phyloP scores from a whole-genome alignment of 352 stramenopile species.

The Phytophthora chlamydospora region DNA sequence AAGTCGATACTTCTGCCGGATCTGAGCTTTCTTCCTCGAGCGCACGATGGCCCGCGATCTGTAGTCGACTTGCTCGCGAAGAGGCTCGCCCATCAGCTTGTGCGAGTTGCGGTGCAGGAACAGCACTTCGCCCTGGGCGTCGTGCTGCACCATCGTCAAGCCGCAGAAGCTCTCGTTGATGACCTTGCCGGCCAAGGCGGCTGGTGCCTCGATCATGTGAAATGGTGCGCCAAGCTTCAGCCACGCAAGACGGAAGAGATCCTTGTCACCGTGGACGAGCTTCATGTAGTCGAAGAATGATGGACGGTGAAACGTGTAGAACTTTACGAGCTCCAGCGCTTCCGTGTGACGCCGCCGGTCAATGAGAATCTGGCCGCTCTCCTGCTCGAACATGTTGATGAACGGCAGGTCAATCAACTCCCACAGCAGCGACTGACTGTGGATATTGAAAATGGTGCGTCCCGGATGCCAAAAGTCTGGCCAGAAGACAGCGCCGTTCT shows the following conservation, averaged over 20 bases:
- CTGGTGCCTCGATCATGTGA: conserved; percentile 51
- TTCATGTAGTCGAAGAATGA: conserved; percentile 39
- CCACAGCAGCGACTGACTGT: conserved; percentile 61
- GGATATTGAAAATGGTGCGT: conserved; percentile 71
- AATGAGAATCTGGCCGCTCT: conserved; percentile 69
- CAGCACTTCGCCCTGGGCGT: conserved; percentile 41
- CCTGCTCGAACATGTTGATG: conserved; percentile 75
- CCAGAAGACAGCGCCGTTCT: conserved; percentile 53
- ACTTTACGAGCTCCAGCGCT: conserved; percentile 48
- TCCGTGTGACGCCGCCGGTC: conserved; percentile 40
- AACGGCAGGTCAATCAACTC: conserved; percentile 54
- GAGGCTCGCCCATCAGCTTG: conserved; percentile 45
- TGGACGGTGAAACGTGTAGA: conserved; percentile 48
- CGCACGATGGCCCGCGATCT: conserved; percentile 23
- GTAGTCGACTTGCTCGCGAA: conserved; percentile 34
- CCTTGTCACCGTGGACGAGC: conserved; percentile 64
- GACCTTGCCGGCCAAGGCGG: conserved; percentile 47
- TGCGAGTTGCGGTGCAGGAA: conserved; percentile 67
- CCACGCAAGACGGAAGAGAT: conserved; percentile 68
- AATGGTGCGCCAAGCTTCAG: conserved; percentile 52
- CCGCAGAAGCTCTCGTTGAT: conserved; percentile 55
- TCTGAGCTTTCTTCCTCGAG: conserved; percentile 28
- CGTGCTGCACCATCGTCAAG: conserved; percentile 62
- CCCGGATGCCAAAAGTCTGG: conserved; percentile 56
- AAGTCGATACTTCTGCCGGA: conserved; percentile 22